Evolutionary conservation across 768 basidiomycete species (phyloP).

Genomic region (Pleurotus pulmonarius): DNA sequence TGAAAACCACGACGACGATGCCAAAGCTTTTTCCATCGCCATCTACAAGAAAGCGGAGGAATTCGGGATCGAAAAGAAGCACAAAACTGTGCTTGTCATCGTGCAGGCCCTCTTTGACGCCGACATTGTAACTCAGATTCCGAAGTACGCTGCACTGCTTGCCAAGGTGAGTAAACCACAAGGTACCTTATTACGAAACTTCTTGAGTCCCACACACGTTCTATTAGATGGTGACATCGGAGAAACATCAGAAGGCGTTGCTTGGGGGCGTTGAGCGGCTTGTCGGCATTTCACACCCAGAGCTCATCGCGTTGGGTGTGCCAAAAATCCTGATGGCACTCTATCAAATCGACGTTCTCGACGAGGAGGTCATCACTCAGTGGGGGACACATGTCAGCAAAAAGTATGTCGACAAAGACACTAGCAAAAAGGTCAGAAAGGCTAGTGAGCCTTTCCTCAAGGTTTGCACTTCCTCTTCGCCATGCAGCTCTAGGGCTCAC

Average conservation of each 20-base stretch:
- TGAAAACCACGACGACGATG: slow-evolving; percentile 45
- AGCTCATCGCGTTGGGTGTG: slow-evolving; percentile 46
- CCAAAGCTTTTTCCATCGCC: slow-evolving; percentile 54
- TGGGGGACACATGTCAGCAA: slow-evolving; percentile 97
- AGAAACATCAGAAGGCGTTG: slow-evolving; percentile 94
- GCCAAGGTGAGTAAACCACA: slow-evolving; percentile 56
- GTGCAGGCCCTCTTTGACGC: slow-evolving; percentile 82
- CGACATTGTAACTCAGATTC: slow-evolving; percentile 62
- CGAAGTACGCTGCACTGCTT: slow-evolving; percentile 64
- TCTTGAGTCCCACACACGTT: slow-evolving; percentile 7
- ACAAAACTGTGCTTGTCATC: slow-evolving; percentile 82
- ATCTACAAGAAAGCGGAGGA: slow-evolving; percentile 90
- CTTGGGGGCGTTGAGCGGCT: slow-evolving; percentile 90
- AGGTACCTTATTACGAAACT: background rate
- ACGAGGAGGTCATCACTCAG: slow-evolving; percentile 84
- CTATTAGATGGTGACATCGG: slow-evolving; percentile 76
- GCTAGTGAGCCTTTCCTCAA: slow-evolving; percentile 95
- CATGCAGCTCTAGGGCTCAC: slow-evolving; percentile 5
- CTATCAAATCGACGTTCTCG: slow-evolving; percentile 89
- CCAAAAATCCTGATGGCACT: slow-evolving; percentile 93
- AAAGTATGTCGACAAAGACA: slow-evolving; percentile 95
- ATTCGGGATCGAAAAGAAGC: slow-evolving; percentile 90
- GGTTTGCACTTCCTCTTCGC: slow-evolving; percentile 34
- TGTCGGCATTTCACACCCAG: slow-evolving; percentile 71
- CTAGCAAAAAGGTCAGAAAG: slow-evolving; percentile 93